phyloP scores from a whole-genome alignment of 495 filamentous ascomycete species.

The Aspergillus egyptiacus region DNA sequence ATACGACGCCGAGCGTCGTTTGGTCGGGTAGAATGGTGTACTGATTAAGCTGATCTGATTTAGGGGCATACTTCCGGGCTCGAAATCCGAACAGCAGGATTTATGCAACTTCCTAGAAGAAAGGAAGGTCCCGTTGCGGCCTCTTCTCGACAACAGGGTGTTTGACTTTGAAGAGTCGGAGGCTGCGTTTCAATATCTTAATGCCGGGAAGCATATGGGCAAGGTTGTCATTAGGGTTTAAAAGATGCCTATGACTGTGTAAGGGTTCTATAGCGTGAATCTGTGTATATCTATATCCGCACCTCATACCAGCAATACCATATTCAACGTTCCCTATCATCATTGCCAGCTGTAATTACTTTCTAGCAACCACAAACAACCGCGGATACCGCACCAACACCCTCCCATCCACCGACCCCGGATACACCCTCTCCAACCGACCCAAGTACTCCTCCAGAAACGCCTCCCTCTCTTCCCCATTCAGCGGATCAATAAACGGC shows the following conservation, averaged over 20 bases:
- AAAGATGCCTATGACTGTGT: too few species aligned
- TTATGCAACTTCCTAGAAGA: constrained; percentile 25
- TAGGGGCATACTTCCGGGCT: constrained; percentile 25
- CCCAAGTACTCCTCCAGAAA: constrained; percentile 40
- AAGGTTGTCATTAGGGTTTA: constrained; percentile 25
- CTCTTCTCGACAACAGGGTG: constrained; percentile 15
- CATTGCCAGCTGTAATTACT: not conserved
- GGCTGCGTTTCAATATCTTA: constrained; percentile 26
- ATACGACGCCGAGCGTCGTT: not conserved
- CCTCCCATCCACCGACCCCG: constrained; percentile 32
- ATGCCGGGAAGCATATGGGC: constrained; percentile 25
- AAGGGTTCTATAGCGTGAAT: too few species aligned
- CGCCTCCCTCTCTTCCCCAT: constrained; percentile 24
- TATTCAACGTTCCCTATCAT: too few species aligned
- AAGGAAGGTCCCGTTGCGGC: constrained; percentile 19
- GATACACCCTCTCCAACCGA: constrained; percentile 33
- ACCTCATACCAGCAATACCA: too few species aligned
- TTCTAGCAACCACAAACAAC: constrained; percentile 42
- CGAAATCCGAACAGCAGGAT: constrained; percentile 20
- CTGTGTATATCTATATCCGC: too few species aligned
- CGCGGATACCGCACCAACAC: constrained; percentile 43
- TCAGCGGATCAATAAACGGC: constrained; percentile 44
- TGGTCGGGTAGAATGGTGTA: not conserved
- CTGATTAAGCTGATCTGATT: not conserved
- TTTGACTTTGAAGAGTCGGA: constrained; percentile 26